These are phyloP conservation scores for Brassica juncea DNA, from an alignment of 345 rosid genomes.

Conservation along the genomic window DNA sequence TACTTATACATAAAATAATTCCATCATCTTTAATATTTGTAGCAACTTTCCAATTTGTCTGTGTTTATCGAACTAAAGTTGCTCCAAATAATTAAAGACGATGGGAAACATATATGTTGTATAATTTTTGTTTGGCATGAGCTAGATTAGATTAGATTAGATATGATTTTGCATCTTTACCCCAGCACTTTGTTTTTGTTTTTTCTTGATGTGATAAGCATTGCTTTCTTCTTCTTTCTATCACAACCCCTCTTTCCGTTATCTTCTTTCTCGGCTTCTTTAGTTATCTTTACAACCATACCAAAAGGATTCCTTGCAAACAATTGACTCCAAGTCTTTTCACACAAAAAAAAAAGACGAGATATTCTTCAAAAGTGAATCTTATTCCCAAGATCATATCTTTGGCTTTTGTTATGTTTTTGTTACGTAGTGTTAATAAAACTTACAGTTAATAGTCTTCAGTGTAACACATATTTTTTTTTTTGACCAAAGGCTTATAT, in stretches of 20 bases:
- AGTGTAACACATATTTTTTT: background rate
- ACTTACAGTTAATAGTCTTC: background rate
- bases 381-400: conserved; percentile 39
- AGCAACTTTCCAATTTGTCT: background rate
- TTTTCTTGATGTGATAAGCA: conserved; percentile 36
- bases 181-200: conserved; percentile 8
- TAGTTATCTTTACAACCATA: conserved; percentile 32
- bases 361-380: conserved; percentile 33
- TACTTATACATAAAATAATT: background rate
- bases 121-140: conserved; percentile 10
- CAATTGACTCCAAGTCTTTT: conserved; percentile 38
- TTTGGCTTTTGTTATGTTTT: conserved; percentile 1
- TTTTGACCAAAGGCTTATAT: no score
- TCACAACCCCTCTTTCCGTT: conserved; percentile 34
- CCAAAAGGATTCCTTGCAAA: conserved; percentile 32
- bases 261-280: conserved; percentile 35
- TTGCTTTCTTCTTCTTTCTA: conserved; percentile 35
- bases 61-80: background rate
- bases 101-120: conserved; percentile 3
- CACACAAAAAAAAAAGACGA: conserved; percentile 28
- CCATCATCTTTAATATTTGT: background rate
- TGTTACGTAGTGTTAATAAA: conserved; percentile 17
- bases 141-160: conserved; percentile 17
- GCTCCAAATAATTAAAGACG: background rate
- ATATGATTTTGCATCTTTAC: conserved; percentile 27